These are phyloP conservation scores for Chondrostereum purpureum DNA, from an alignment of 1,284 basidiomycete genomes.

Conservation along the genomic window DNA sequence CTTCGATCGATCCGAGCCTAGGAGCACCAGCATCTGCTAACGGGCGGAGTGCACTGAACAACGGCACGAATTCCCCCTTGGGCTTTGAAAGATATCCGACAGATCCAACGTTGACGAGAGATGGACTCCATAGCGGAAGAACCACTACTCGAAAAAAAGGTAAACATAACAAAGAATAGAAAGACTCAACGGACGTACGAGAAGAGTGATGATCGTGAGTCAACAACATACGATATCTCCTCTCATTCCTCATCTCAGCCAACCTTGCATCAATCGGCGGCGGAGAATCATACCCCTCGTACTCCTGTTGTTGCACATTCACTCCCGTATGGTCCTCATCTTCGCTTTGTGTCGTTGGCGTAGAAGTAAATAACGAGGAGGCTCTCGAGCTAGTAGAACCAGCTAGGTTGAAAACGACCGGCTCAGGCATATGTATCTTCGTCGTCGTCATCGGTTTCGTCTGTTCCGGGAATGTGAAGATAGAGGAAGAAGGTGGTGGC, in stretches of 20 bases:
- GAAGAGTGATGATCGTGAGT: slow-evolving; percentile 66
- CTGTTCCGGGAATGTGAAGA: slow-evolving; percentile 1
- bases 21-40: neutral
- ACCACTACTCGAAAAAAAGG: slow-evolving; percentile 40
- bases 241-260: slow-evolving; percentile 46
- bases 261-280: slow-evolving; percentile 38
- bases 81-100: slow-evolving; percentile 67
- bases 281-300: slow-evolving; percentile 36
- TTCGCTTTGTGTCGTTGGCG: slow-evolving; percentile 15
- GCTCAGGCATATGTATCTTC: slow-evolving; percentile 19
- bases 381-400: slow-evolving; percentile 16
- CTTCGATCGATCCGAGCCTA: slow-evolving; percentile 15
- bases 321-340: slow-evolving; percentile 3
- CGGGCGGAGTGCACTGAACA: slow-evolving; percentile 52
- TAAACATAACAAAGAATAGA: neutral
- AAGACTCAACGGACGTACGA: slow-evolving; percentile 33
- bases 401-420: slow-evolving; percentile 26
- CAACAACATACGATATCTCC: slow-evolving; percentile 52
- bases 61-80: slow-evolving; percentile 55
- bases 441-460: slow-evolving; percentile 15
- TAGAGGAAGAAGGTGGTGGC: neutral
- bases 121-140: slow-evolving; percentile 66
- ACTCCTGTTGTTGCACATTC: slow-evolving; percentile 9
- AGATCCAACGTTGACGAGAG: slow-evolving; percentile 52
- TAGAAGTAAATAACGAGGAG: slow-evolving; percentile 24